A percentile compares a stretch with the other conserved stretches of the same genome.
These are phyloP conservation scores for Hypericum perforatum DNA, from an alignment of 345 rosid species.

Conservation along the genomic window DNA sequence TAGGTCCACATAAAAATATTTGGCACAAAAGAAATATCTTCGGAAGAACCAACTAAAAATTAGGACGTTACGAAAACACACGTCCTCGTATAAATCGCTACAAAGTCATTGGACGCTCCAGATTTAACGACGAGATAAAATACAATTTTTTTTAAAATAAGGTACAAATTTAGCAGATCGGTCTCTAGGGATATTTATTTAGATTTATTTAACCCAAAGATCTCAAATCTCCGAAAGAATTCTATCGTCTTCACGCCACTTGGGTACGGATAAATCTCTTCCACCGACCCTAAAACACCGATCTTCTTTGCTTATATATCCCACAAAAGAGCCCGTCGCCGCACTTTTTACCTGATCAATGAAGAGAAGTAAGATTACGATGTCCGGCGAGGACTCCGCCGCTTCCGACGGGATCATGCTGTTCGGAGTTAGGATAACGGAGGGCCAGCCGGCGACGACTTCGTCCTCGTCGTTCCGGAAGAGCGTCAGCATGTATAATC, in stretches of 20 bases:
- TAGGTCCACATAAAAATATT: no score
- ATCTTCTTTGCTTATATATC: no score
- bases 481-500: conserved; percentile 62
- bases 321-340: no score
- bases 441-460: conserved; percentile 16
- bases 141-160: not conserved
- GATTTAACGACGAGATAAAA: conserved; percentile 6
- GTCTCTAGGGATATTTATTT: not conserved
- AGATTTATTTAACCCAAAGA: no score
- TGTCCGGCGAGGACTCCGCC: conserved; percentile 4
- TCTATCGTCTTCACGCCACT: no score
- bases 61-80: conserved; percentile 1
- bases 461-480: conserved; percentile 55
- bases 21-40: no score
- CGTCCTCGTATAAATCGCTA: conserved; percentile 11
- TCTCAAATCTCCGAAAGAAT: no score
- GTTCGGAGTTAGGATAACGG: conserved; percentile 58
- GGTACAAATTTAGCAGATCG: not conserved
- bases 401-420: conserved; percentile 46
- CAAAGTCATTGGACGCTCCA: conserved; percentile 9
- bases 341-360: not conserved
- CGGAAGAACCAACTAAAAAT: not conserved
- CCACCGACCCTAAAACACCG: no score
- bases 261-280: no score
- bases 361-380: conserved; percentile 7